Evolutionary conservation across 2,329 filamentous ascomycete species (phyloP).

Genomic region (Colletotrichum tamarilloi): DNA sequence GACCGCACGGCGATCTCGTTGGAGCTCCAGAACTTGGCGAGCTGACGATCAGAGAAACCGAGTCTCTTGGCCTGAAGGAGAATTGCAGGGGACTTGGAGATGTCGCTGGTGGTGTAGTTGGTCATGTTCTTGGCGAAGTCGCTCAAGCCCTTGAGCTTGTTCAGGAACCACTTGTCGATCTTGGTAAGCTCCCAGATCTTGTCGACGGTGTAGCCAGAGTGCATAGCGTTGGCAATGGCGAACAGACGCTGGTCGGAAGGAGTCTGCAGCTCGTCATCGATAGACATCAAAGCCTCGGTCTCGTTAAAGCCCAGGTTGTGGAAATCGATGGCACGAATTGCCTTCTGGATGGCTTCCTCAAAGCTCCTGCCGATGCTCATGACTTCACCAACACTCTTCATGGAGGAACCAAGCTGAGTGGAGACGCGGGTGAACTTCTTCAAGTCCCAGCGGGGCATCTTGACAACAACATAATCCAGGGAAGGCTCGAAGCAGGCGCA

Average conservation of each 20-base stretch:
- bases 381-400: slow-evolving; percentile 99
- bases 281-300: slow-evolving; percentile 91
- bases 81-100: slow-evolving; percentile 71
- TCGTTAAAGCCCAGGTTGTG: slow-evolving; percentile 96
- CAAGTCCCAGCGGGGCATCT: slow-evolving; percentile 98
- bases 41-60: slow-evolving; percentile 92
- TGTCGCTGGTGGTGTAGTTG: slow-evolving; percentile 72
- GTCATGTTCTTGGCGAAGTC: slow-evolving; percentile 87
- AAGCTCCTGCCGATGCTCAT: slow-evolving; percentile 98
- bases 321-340: slow-evolving; percentile 94
- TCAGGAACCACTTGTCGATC: slow-evolving; percentile 99
- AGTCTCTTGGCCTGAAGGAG: slow-evolving; percentile 90
- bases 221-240: slow-evolving; percentile 98
- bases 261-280: slow-evolving; percentile 95
- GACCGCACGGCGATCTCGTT: slow-evolving; percentile 92
- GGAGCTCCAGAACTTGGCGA: slow-evolving; percentile 93
- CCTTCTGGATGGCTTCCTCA: slow-evolving; percentile 98
- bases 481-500: slow-evolving; percentile 99
- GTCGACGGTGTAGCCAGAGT: slow-evolving; percentile 90
- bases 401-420: slow-evolving; percentile 94
- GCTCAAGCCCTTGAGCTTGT: slow-evolving; percentile 89
- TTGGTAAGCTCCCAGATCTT: slow-evolving; percentile 99
- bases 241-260: slow-evolving; percentile 98
- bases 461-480: slow-evolving; percentile 97
- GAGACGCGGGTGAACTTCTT: slow-evolving; percentile 99